Evolutionary conservation across 352 stramenopile genomes (phyloP), one percentile per base, ranked within the genome.

Genomic region (Saprolegnia parasitica): DNA sequence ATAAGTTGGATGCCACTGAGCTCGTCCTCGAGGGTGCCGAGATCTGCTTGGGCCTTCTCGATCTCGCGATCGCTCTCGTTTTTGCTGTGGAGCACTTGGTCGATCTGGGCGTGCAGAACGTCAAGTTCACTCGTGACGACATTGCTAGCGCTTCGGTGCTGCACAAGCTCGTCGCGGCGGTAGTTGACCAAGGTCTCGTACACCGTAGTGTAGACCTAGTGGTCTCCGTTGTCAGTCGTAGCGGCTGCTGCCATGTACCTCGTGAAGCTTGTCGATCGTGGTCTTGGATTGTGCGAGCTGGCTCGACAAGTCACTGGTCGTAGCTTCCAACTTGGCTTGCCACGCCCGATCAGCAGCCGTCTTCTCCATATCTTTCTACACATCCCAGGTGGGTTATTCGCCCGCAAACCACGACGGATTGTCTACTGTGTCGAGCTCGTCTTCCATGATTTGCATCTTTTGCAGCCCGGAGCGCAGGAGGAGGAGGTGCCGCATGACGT

Each of bases 81-180:
- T 72, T 87, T 83, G 71, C 84, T 86, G 47, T 90, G 81, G 9
- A 76, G 66, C 23, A 94, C 83, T 74, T 94, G 82, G 29, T 87
- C 82, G 50, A 91, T 84, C 77, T 94, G 86, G 65, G 83, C 85
- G 18, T 68, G 65, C 26, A 94, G 79, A 18, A 92, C 90, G 8
- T 65, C 70, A 24, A 94, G 78, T 68, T 94, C 86, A 63, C 89
- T 91, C 10, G 83, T 83, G 20, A 94, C 73, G 15, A 94, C 80
- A 0, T 81, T 76, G 52, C 84, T 88, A 5, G 83, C 76, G 24
- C 83, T 91, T 16, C 85, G 81, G 46, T 93, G 86, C 2, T 79
- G 76, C 5, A 94, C 81, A 4, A 94, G 72, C 50, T 92, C 83
- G 57, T 91, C 86, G 21, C 84, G 83, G 55, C 91, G 90, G 83